Evolutionary conservation across 495 filamentous ascomycete genomes (phyloP).

Genomic region (Ramalina peruviana): DNA sequence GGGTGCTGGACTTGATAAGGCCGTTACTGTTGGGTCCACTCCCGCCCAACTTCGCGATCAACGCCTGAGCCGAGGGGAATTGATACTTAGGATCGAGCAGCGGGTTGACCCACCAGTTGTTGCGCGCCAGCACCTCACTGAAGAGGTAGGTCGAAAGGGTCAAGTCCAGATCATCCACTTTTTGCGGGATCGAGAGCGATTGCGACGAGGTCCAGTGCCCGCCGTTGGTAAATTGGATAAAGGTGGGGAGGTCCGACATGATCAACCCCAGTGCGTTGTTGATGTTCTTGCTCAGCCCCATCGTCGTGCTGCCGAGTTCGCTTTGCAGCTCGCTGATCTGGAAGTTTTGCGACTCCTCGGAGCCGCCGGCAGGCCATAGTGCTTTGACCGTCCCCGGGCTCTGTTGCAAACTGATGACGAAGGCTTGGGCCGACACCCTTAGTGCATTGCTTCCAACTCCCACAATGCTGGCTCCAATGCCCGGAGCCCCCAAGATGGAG

Average conservation of each 20-base stretch:
- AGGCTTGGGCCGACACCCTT: slow-evolving; percentile 1
- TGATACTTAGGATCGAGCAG: background rate
- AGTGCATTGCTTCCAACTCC: background rate
- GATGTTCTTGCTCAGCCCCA: slow-evolving; percentile 2
- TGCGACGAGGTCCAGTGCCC: slow-evolving; percentile 7
- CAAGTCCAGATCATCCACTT: slow-evolving; percentile 4
- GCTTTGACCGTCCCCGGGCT: slow-evolving; percentile 9
- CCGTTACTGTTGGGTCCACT: background rate
- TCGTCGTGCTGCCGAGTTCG: slow-evolving; percentile 2
- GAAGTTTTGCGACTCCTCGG: slow-evolving; percentile 5
- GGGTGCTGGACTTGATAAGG: too few species aligned
- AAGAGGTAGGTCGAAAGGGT: slow-evolving; percentile 10
- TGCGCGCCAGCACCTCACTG: slow-evolving; percentile 4
- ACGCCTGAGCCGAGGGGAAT: background rate
- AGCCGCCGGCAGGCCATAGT: slow-evolving; percentile 8
- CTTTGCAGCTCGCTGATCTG: slow-evolving; percentile 5
- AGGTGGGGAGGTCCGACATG: slow-evolving; percentile 9
- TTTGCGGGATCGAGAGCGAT: slow-evolving; percentile 4
- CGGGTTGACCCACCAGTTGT: slow-evolving; percentile 2
- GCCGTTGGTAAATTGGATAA: slow-evolving; percentile 7
- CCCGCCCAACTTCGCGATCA: background rate
- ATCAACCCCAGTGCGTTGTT: slow-evolving; percentile 3
- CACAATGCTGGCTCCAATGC: slow-evolving; percentile 3
- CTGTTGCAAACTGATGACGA: slow-evolving; percentile 9
- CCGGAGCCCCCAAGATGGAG: slow-evolving; percentile 10